Percentiles rank a stretch among this genome's conserved stretches.
These are phyloP conservation scores for Fonsecaea nubica DNA, from an alignment of 2,329 filamentous ascomycete genomes.

Conservation along the genomic window DNA sequence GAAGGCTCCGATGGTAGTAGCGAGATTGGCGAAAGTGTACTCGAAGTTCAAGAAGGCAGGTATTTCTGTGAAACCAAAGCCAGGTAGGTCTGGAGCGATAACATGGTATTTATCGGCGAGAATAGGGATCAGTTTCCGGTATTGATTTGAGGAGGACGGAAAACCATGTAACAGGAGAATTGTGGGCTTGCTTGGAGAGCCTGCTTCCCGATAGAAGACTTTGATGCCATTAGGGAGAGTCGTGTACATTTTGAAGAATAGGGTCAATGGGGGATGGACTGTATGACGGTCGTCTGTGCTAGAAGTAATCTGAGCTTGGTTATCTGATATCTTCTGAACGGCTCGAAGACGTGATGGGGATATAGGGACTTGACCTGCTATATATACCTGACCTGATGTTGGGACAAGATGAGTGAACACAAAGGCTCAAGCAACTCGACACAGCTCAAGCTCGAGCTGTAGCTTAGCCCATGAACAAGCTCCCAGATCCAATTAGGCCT, in stretches of 20 bases:
- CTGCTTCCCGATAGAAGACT: slow-evolving; percentile 51
- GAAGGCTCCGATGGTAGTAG: slow-evolving; percentile 58
- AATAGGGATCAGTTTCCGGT: slow-evolving; percentile 54
- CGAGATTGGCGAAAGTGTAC: slow-evolving; percentile 63
- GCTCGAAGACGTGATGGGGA: background rate
- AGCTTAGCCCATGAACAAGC: background rate
- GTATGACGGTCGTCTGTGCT: background rate
- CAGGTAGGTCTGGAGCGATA: slow-evolving; percentile 65
- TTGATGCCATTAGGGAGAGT: slow-evolving; percentile 37
- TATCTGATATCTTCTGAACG: background rate
- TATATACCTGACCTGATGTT: slow-evolving; percentile 2
- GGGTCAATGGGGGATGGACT: background rate
- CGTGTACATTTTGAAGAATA: slow-evolving; percentile 26
- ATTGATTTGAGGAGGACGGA: slow-evolving; percentile 56
- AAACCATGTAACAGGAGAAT: slow-evolving; percentile 57
- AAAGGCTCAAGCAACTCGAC: background rate
- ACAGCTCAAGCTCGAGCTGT: background rate
- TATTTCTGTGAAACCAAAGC: slow-evolving; percentile 64
- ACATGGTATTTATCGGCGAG: slow-evolving; percentile 52
- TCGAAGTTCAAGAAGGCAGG: slow-evolving; percentile 51
- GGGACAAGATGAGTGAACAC: background rate
- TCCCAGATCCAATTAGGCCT: background rate
- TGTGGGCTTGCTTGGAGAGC: slow-evolving; percentile 44
- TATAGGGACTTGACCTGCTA: background rate
- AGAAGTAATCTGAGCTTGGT: background rate